Base-by-base conservation (phyloP, 1,284 basidiomycete genomes). In the Cutaneotrichosporon sp. region DNA sequence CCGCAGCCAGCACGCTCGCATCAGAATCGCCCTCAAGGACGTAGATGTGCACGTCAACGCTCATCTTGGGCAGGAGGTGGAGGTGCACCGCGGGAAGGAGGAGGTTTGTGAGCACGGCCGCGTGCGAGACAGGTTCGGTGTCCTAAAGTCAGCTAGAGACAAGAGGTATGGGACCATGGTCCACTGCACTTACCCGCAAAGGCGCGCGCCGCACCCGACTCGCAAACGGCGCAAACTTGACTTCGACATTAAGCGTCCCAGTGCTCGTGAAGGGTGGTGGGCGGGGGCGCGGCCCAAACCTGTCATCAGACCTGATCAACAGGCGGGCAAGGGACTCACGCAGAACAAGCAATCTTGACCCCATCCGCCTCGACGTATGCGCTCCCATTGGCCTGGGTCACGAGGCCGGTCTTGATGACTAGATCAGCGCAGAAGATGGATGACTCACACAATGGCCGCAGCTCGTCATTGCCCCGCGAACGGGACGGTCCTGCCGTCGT, bases 151-250 rank as follows among this genome's bases (percentile, higher is more conserved):
- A 62, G 60, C 36, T 26, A 5, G 21, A 46, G 21, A 26, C 26
- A 36, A 36, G 49, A 13, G 42, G 5, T 14, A 6, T 47, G 8
- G 2, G 18, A 49, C 38, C 7, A 52, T 16, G 11, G 13, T 50
- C 21, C 22, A 5, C 22, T 13, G 18, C 2, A 79, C 88, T 81
- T 78, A 96, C 96, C 68, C 91, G 88, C 71, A 97, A 86, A 0
- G 96, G 95, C 18, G 89, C 88, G 73, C 89, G 85, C 66, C 96
- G 84, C 32, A 84, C 83, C 32, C 83, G 81, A 70, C 88, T 91
- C 6, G 95, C 91, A 78, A 97, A 99, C 0, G 97, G 96, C 1
- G 96, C 87, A 76, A 96, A 97, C 80, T 98, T 97, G 66, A 97
- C 90, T 79, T 98, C 94, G 3, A 99, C 91, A 67, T 94, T 97